Evolutionary conservation across 2,329 filamentous ascomycete genomes (phyloP).

Genomic region (Neofusicoccum kwambonambiense): DNA sequence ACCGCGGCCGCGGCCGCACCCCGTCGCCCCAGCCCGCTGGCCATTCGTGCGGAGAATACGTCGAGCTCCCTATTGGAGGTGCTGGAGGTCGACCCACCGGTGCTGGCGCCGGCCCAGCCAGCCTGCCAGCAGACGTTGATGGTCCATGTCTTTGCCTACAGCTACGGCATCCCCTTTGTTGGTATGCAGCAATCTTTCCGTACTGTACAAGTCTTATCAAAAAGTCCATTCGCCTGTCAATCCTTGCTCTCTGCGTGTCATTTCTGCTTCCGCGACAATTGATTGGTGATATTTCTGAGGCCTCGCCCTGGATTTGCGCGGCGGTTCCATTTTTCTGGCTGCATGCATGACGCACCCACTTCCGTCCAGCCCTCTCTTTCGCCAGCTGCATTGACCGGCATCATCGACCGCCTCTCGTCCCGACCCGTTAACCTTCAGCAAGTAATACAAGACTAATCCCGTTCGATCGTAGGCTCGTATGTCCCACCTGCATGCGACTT

Average conservation of each 20-base stretch:
- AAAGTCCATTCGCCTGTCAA: conserved; percentile 4
- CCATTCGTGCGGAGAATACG: conserved; percentile 10
- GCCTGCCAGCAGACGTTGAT: conserved; percentile 62
- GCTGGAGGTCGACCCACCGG: conserved; percentile 68
- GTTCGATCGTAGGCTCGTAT: conserved; percentile 54
- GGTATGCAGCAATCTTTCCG: conserved; percentile 42
- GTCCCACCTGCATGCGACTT: conserved; percentile 67
- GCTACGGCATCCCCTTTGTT: conserved; percentile 72
- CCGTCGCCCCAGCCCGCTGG: not conserved
- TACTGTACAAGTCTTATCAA: not conserved
- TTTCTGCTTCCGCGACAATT: not conserved
- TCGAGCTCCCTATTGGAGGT: conserved; percentile 52
- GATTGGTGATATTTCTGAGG: not conserved
- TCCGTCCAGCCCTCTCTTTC: not conserved
- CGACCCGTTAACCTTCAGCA: conserved; percentile 14
- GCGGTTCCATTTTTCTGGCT: not conserved
- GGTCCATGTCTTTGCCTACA: conserved; percentile 68
- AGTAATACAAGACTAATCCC: conserved; percentile 4
- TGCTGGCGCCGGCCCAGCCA: conserved; percentile 49
- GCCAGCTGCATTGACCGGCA: conserved; percentile 8
- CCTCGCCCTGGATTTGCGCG: not conserved
- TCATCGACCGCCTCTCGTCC: conserved; percentile 8
- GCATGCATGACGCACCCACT: not conserved
- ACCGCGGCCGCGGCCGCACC: not conserved
- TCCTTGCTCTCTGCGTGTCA: conserved; percentile 11